Conservation (phyloP, 208 protist genomes). For the Leishmania guyanensis region DNA sequence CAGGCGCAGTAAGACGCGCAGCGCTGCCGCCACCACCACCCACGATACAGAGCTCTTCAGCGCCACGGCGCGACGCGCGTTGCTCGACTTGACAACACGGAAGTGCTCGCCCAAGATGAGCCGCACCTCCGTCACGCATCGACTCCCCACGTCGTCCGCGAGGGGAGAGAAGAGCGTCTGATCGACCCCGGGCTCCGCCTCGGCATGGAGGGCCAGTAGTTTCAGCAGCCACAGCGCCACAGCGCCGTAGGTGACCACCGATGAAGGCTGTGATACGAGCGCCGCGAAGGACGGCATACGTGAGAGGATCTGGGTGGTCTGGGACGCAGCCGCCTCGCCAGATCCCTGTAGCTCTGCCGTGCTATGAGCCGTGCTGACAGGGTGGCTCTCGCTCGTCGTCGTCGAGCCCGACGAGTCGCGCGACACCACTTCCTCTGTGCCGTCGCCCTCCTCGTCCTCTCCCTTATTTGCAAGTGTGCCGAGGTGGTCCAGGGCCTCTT, state of each 20-base stretch:
- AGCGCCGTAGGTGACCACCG: conserved; percentile 34
- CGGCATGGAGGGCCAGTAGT: conserved; percentile 64
- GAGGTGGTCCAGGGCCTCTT: conserved; percentile 10
- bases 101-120: conserved; percentile 69
- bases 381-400: background rate
- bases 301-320: conserved; percentile 3
- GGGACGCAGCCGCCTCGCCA: background rate
- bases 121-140: conserved; percentile 69
- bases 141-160: conserved; percentile 75
- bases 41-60: conserved; percentile 56
- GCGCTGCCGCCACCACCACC: conserved; percentile 48
- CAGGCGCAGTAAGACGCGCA: conserved; percentile 76
- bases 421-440: background rate
- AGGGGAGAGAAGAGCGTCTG: conserved; percentile 75
- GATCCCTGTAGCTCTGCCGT: background rate
- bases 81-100: conserved; percentile 64
- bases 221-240: conserved; percentile 64
- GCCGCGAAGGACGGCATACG: conserved; percentile 18
- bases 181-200: conserved; percentile 30
- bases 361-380: background rate
- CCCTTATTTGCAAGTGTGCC: conserved; percentile 6
- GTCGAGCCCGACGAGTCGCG: background rate
- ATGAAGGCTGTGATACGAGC: conserved; percentile 18
- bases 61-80: conserved; percentile 64
- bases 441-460: background rate